Evolutionary conservation across 345 rosid genomes (phyloP), one percentile per base, ranked within the genome.

Genomic region (Cochlearia excelsa): DNA sequence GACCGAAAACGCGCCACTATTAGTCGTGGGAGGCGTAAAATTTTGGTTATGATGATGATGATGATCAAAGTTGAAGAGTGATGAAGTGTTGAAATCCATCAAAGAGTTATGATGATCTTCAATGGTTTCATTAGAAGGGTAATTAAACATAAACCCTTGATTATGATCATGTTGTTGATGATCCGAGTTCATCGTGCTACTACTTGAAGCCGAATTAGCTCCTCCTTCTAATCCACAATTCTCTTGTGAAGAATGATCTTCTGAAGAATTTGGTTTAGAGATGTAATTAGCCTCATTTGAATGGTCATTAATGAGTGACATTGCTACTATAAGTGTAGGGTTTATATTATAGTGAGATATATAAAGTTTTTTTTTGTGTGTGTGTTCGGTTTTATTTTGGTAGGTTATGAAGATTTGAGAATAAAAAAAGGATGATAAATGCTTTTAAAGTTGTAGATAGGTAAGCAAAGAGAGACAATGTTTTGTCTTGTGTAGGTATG

Each of bases 41-140:
- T n/a, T 29, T 37, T 51, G 57, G 9, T 64, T 67, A 49, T 71
- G 81, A 59, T 77, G 23, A 16, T 74, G 27, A 60, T 75, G 50
- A 37, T 71, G 80, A 60, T 76, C 79, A 16, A 84, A 83, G 76
- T 79, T 84, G 35, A 82, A 80, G 54, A 84, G 64, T 57, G 94
- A 81, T 37, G 78, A 55, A 6, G 9, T 75, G 67, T 77, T 67
- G 83, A 88, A 85, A 49, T 81, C 71, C 65, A 88, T 79, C 74
- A 81, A 64, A 51, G 94, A 79, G 30, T 69, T 70, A 57, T 49
- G 67, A 53, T 78, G 67, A 53, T 78, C 81, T 51, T 76, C 73
- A 23, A 45, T 27, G 10, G 60, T 9, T 51, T 68, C 66, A 30
- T 3, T 10, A 7, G 77, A 57, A 29, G 61, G 73, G 51, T 76